Conservation (phyloP, 2,329 filamentous ascomycete genomes). For the Diaporthe sp. region DNA sequence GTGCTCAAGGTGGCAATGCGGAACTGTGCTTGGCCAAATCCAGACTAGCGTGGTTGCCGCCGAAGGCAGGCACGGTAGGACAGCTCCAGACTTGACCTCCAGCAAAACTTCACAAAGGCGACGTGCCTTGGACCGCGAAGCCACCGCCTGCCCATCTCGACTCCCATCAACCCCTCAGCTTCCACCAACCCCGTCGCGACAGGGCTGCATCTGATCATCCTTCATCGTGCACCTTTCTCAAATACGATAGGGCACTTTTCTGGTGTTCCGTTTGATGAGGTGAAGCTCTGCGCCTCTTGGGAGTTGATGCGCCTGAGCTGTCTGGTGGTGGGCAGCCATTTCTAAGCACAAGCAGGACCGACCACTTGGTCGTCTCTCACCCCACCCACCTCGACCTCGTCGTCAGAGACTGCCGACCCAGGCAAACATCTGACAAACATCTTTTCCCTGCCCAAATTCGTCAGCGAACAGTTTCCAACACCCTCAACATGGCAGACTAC, state of each 20-base stretch:
- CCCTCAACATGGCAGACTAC: slow-evolving; percentile 67
- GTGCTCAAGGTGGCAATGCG: background rate
- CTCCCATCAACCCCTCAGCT: slow-evolving; percentile 20
- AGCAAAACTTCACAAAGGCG: slow-evolving; percentile 37
- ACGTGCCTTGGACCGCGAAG: slow-evolving; percentile 31
- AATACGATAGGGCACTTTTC: background rate
- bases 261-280: slow-evolving; percentile 38
- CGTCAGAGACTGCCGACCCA: background rate
- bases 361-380: background rate
- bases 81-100: slow-evolving; percentile 22
- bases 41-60: background rate
- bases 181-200: slow-evolving; percentile 24
- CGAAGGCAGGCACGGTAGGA: background rate
- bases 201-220: background rate
- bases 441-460: background rate
- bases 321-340: slow-evolving; percentile 40
- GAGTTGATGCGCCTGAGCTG: slow-evolving; percentile 42
- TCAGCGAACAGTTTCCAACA: background rate
- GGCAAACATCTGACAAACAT: background rate
- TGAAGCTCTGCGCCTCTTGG: slow-evolving; percentile 36
- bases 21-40: background rate
- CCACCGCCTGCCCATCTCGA: slow-evolving; percentile 31
- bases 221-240: slow-evolving; percentile 16
- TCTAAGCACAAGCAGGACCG: slow-evolving; percentile 39
- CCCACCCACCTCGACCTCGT: background rate